phyloP scores from a whole-genome alignment of 2,329 filamentous ascomycete genomes.

The Sporothrix sp. region DNA sequence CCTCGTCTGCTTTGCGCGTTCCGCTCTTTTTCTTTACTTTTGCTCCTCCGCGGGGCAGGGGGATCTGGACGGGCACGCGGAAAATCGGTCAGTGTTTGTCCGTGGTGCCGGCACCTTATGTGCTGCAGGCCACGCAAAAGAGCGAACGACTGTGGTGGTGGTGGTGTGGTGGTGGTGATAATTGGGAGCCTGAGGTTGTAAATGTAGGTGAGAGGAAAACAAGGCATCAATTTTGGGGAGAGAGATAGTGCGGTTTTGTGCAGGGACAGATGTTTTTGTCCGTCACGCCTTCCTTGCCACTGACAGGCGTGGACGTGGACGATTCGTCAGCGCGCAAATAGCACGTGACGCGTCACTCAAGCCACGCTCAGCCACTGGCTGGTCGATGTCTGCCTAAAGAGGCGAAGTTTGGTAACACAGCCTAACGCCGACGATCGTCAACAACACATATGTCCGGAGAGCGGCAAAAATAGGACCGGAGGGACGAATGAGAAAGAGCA shows the following conservation, averaged over 20 bases:
- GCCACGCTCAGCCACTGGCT: conserved; percentile 2
- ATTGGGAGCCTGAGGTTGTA: conserved; percentile 13
- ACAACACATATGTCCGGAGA: no score
- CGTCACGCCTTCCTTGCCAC: conserved; percentile 1
- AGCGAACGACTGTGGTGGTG: background rate
- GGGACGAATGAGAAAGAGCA: no score
- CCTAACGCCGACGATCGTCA: no score
- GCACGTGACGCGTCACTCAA: no score
- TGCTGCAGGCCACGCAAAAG: background rate
- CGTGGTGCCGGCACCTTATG: background rate
- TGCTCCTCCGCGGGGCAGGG: background rate
- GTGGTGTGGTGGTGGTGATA: conserved; percentile 7
- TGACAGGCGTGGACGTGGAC: background rate
- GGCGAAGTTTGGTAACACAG: conserved; percentile 1
- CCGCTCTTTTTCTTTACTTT: background rate
- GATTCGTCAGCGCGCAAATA: conserved; percentile 8
- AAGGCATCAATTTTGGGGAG: conserved; percentile 7
- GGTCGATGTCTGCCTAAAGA: conserved; percentile 9
- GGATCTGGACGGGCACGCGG: background rate
- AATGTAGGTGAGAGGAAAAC: conserved; percentile 3
- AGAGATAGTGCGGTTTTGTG: background rate
- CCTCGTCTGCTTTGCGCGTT: no score
- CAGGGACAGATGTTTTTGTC: background rate
- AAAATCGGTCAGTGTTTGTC: background rate
- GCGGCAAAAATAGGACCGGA: no score